Evolutionary conservation across 139 green algal species (phyloP).

Genomic region (Penium margaritaceum): DNA sequence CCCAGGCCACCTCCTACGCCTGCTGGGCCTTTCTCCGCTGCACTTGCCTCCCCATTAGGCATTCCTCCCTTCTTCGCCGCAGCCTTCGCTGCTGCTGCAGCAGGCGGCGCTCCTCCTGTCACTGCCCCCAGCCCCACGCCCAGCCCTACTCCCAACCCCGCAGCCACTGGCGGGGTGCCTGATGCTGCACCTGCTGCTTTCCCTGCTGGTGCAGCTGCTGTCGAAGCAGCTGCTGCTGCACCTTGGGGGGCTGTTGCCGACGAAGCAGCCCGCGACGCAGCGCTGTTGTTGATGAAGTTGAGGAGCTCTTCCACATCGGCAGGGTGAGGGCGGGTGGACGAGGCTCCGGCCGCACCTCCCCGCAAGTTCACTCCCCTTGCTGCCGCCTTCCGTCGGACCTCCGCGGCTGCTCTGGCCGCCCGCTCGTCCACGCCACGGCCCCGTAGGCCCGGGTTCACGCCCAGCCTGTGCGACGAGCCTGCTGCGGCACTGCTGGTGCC

Average conservation of each 20-base stretch:
- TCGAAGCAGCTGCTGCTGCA: not conserved
- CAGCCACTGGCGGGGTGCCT: not conserved
- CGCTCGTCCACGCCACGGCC: conserved; percentile 33
- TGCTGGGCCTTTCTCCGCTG: conserved; percentile 3
- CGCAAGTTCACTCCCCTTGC: conserved; percentile 34
- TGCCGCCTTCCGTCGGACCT: conserved; percentile 27
- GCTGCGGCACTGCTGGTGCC: conserved; percentile 1
- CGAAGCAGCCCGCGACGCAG: too few relatives aligned
- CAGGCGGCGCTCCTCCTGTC: too few relatives aligned
- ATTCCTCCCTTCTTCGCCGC: not conserved
- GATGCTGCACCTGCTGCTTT: not conserved
- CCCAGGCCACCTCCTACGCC: conserved; percentile 4
- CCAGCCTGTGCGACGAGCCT: not conserved
- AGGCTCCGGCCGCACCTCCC: not conserved
- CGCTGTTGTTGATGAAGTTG: conserved; percentile 32
- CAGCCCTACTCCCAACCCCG: conserved; percentile 9
- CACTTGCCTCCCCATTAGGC: not conserved
- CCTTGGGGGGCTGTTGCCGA: not conserved
- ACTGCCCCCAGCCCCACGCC: conserved; percentile 16
- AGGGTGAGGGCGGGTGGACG: conserved; percentile 8
- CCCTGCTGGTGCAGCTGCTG: not conserved
- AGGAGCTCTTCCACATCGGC: conserved; percentile 27
- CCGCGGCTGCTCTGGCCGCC: conserved; percentile 13
- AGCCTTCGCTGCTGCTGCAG: too few relatives aligned
- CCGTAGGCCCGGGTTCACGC: not conserved